Evolutionary conservation across 139 green algal genomes (phyloP), one percentile per base, ranked within the genome.

Genomic region (Haematococcus lacustris): DNA sequence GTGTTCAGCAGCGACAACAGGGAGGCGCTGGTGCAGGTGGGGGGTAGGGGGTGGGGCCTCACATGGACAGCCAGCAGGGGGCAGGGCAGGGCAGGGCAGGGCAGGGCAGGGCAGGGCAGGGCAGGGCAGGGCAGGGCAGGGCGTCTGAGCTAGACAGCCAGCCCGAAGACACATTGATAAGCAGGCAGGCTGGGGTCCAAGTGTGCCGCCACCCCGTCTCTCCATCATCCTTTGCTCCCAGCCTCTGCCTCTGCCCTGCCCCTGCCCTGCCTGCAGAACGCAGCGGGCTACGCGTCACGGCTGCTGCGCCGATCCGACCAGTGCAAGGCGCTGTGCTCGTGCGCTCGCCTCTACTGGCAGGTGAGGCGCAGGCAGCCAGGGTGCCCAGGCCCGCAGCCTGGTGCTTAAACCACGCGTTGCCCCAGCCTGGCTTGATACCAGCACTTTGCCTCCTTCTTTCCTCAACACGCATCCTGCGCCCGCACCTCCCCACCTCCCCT

Each of bases 261-360:
- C n/a, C n/a, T n/a, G n/a, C n/a, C n/a, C n/a, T n/a, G 13, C 7
- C 38, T 26, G 38, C 73, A 78, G 53, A 78, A 71, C 40, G 84
- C 83, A 34, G 84, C 82, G 4, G 83, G 79, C 77, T 98, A 96
- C 78, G 89, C 84, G 23, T 75, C 89, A 30, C 89, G 92, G 70
- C 82, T 98, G 77, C 86, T 98, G 34, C 88, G 89, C 47, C 92
- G 91, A 26, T 63, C 82, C 2, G 94, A 98, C 82, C 93, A 98
- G 82, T 97, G 91, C 81, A 73, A 78, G 34, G 91, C 92, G 9
- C 85, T 95, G 40, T 88, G 83, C 40, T 66, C 84, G 4, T 93
- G 88, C 65, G 81, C 88, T 3, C 90, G 94, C 78, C 78, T 98
- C 1, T 92, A 91, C 73, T 98, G 92, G 91, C 88, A 92, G 75